Evolutionary conservation across 2,329 filamentous ascomycete genomes (phyloP), one percentile per base, ranked within the genome.

Genomic region (Hypoxylon sp.): DNA sequence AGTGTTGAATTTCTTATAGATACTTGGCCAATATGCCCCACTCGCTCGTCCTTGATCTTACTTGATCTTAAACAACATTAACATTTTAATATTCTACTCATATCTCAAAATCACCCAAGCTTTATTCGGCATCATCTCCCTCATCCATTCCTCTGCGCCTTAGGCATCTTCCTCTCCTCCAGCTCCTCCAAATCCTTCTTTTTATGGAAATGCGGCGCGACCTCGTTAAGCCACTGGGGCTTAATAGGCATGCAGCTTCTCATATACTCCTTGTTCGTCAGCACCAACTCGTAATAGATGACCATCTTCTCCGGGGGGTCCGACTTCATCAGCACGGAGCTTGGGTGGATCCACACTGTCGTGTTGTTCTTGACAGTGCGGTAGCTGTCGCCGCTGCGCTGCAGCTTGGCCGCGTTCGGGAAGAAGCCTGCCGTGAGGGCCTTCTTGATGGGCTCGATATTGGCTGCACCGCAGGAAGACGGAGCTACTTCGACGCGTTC

Each of bases 161-260:
- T 92, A 0, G 90, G 88, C 81, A 91, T 86, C 81, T 93, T 97
- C 83, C 88, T 92, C 66, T 93, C 92, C 76, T 94, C 93, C 73
- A 97, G 78, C 17, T 86, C 90, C 76, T 98, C 95, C 44, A 98
- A 80, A 77, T 98, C 94, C 81, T 94, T 92, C 83, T 92, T 92
- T 82, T 97, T 98, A 79, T 98, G 93, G 77, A 94, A 97, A 82
- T 98, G 96, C 69, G 95, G 95, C 68, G 96, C 96, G 67, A 96
- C 89, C 81, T 98, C 95, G 5, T 90, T 88, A 74, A 99, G 79
- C 94, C 94, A 98, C 77, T 90, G 89, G 0, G 92, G 85, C 76
- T 97, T 90, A 57, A 98, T 88, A 0, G 94, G 94, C 85, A 97
- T 91, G 65, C 92, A 92, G 75, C 89, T 93, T 24, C 95, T 86